A percentile compares a stretch with the other conserved stretches of the same genome.
These are phyloP conservation scores for Salpingoeca rosetta DNA, from an alignment of 78 protist genomes.

Conservation along the genomic window DNA sequence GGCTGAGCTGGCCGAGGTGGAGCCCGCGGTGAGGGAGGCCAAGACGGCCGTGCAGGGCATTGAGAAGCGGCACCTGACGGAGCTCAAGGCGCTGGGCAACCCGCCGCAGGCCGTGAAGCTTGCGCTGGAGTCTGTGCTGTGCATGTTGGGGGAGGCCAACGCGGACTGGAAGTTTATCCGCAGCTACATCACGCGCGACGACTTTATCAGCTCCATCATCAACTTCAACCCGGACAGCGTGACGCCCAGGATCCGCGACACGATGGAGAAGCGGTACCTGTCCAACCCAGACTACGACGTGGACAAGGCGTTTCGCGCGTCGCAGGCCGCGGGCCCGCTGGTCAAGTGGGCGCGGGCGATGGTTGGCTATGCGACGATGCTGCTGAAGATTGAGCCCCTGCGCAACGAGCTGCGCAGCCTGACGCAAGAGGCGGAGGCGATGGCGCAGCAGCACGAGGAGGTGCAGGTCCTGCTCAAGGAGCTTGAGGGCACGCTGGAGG, in stretches of 20 bases:
- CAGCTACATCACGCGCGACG: slow-evolving; percentile 41
- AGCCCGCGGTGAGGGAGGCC: slow-evolving; percentile 76
- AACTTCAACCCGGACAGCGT: slow-evolving; percentile 63
- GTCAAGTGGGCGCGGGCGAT: slow-evolving; percentile 82
- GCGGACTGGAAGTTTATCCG: slow-evolving; percentile 75
- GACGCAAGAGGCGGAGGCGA: slow-evolving; percentile 33
- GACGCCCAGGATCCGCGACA: background rate
- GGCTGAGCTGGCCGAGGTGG: slow-evolving; percentile 61
- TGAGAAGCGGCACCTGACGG: slow-evolving; percentile 63
- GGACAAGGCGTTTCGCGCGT: slow-evolving; percentile 61
- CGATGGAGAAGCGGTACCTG: slow-evolving; percentile 43
- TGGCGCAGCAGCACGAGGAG: background rate
- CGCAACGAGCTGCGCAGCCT: slow-evolving; percentile 58
- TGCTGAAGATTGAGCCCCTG: slow-evolving; percentile 72
- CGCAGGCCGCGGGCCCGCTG: slow-evolving; percentile 91
- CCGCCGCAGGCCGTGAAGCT: slow-evolving; percentile 74
- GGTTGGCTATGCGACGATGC: slow-evolving; percentile 60
- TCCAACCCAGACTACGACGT: slow-evolving; percentile 48
- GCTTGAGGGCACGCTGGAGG: slow-evolving; percentile 42
- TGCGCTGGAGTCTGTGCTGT: slow-evolving; percentile 70
- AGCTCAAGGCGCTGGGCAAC: slow-evolving; percentile 58
- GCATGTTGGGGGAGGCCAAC: slow-evolving; percentile 46
- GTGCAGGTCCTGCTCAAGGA: background rate
- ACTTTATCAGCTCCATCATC: slow-evolving; percentile 59
- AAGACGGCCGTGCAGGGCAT: slow-evolving; percentile 59